A percentile compares a stretch with the other conserved stretches of the same genome.
Evolutionary conservation across 306 rosid species (phyloP).

Genomic region (Pachyrhizus erosus): DNA sequence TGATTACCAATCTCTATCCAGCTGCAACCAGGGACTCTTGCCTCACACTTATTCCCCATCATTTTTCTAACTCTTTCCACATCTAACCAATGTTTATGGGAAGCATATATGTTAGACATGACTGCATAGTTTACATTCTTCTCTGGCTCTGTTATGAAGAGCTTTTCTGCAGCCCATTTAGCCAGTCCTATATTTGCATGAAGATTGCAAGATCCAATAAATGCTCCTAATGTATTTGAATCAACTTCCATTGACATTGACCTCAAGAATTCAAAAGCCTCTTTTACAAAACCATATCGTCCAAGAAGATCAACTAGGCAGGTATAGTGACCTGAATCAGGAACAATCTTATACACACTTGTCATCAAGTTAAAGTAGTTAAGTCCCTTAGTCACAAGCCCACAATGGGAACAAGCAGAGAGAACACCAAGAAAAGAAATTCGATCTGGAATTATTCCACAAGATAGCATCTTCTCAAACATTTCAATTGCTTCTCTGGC

Average conservation of each 20-base stretch:
- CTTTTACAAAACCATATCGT: conserved; percentile 69
- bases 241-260: conserved; percentile 60
- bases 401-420: conserved; percentile 77
- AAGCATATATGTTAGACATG: conserved; percentile 72
- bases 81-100: conserved; percentile 66
- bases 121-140: conserved; percentile 61
- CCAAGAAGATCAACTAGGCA: conserved; percentile 77
- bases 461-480: conserved; percentile 71
- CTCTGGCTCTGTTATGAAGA: conserved; percentile 60
- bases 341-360: conserved; percentile 52
- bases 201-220: conserved; percentile 75
- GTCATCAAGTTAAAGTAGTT: conserved; percentile 69
- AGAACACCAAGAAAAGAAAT: conserved; percentile 75
- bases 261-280: conserved; percentile 66
- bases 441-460: conserved; percentile 62
- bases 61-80: conserved; percentile 61
- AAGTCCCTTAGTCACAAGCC: conserved; percentile 61
- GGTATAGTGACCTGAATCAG: conserved; percentile 66
- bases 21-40: conserved; percentile 69
- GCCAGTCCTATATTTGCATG: conserved; percentile 62
- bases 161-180: conserved; percentile 69
- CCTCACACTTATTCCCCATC: conserved; percentile 51
- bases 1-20: conserved; percentile 67
- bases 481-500: conserved; percentile 59
- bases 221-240: conserved; percentile 64